Evolutionary conservation across 495 filamentous ascomycete species (phyloP), one percentile per base, ranked within the genome.

Genomic region (Aspergillus sclerotiicarbonarius): DNA sequence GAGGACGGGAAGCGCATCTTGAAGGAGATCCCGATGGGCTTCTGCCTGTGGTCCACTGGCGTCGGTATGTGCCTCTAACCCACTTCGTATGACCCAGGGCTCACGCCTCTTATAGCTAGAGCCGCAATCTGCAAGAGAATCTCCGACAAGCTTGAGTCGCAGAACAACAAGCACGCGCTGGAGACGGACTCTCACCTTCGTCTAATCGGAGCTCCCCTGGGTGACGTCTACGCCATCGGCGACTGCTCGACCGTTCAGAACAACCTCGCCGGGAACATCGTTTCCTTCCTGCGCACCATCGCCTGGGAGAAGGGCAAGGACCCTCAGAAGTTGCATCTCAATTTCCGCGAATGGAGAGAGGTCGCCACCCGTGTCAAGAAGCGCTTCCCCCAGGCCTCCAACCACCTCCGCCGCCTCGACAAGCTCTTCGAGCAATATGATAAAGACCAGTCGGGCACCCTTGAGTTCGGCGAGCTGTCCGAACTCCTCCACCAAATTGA

Each of bases 1-100:
- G 83, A 88, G 37, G 75, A 89, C 55, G 91, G 91, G 33, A 82
- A 87, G 51, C 76, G 84, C 3, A 63, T 96, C 35, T 87, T 85
- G 20, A 99, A 98, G 70, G 92, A 98, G 57, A 85, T 99, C 4
- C 95, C 95, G 0, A 95, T 90, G 79, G 93, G 89, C 48, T 96
- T 99, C 74, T 98, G 94, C 65, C 79, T 99, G 6, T 99, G 95
- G 95, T 98, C 94, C 0, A 99, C 95, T 1, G 95, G 95, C 55
- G 93, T 99, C 41, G 69, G 78, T 81, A 68, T 66, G 78, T 72
- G 35, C 39, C 57, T n/a, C 18, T 13, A 10, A 7, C 16, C 18
- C 13, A 50, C 10, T 32, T 19, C 29, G 16, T 39, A 13, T 30
- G 6, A 5, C 19, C 39, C 4, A 10, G 30, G 8, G 52, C 41